Base-by-base conservation (phyloP, 2,329 filamentous ascomycete genomes). In the Aureobasidium leucospermi region DNA sequence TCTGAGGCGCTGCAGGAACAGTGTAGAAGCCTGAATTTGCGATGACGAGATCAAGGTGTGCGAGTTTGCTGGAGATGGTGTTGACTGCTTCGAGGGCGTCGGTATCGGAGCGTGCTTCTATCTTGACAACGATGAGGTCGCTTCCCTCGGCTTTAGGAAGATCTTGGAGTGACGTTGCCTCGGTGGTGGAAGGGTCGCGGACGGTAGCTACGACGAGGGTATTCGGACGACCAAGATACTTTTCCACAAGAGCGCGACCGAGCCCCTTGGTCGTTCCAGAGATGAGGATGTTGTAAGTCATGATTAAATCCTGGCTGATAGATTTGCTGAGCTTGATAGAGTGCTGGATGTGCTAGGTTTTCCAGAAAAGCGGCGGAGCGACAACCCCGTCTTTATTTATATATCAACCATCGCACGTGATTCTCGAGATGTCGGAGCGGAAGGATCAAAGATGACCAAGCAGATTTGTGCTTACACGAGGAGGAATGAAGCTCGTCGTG, bases 61-160 rank as follows among this genome's bases (percentile, higher is more conserved):
- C 6, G 11, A 53, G 11, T 42, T 55, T 32, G 39, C 43, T 19
- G 15, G 19, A 5, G 39, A 55, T 16, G 29, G 9, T 34, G 39
- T 23, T 19, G 28, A 55, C 23, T 23, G 51, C 51, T 3, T n/a
- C 8, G 6, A 15, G 8, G 29, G 10, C 13, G 28, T 55, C 51
- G 15, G 39, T 55, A 28, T 55, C 51, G 28, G 51, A 55, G n/a
- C 16, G 7, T 2, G n/a, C 10, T 43, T 55, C 51, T 1, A 55
- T 31, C 13, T 55, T 55, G 51, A 55, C 51, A n/a, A 55, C 34
- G 38, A 43, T 8, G n/a, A 55, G 51, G 8, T 55, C 43, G 39
- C 23, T 43, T 9, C 39, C 39, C 1, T 28, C n/a, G 15, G 23
- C 51, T n/a, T 23, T 55, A 11, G 51, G 10, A 6, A 55, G 32